Base-by-base conservation (phyloP, 2,329 filamentous ascomycete species). In the Aschersonia sp. region DNA sequence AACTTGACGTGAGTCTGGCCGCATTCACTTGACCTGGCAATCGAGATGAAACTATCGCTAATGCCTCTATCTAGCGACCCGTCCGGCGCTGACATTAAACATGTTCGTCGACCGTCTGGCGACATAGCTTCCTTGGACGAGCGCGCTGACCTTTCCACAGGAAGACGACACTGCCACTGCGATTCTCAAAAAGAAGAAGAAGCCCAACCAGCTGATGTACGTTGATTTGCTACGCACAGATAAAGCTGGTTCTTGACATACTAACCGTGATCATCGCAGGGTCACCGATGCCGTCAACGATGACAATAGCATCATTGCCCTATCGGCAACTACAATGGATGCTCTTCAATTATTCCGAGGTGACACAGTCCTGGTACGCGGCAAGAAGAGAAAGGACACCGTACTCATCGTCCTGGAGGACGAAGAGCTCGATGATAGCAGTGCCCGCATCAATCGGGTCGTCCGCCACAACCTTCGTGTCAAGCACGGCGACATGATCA, bases 151-250 rank as follows among this genome's bases (percentile, higher is more conserved):
- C 45, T 57, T 58, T 63, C 43, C 54, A 50, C 60, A 94, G 82
- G 82, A 87, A 60, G 86, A 96, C 66, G 92, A 95, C 64, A 87
- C 83, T 53, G 81, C 92, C 47, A 98, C 92, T 43, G 92, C 92
- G 57, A 98, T 98, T 60, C 79, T 98, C 62, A 97, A 96, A 76
- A 97, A 97, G 79, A 98, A 98, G 85, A 98, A 98, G 89, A 98
- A 98, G 87, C 89, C 89, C 60, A 98, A 98, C 72, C 94, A 90
- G 63, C 72, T 98, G 67, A 94, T 98, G 88, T 94, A 76, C 67
- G 83, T 68, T 2, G 22, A n/a, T 22, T 22, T 3, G 22, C 22
- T 22, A 22, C 22, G 22, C 22, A 22, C 22, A 22, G 22, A 22
- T 22, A 22, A 22, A 22, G 22, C 22, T 22, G 22, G 2, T 22